These are phyloP conservation scores for Platanus orientalis DNA, from an alignment of 164 flowering plant species.

Conservation along the genomic window DNA sequence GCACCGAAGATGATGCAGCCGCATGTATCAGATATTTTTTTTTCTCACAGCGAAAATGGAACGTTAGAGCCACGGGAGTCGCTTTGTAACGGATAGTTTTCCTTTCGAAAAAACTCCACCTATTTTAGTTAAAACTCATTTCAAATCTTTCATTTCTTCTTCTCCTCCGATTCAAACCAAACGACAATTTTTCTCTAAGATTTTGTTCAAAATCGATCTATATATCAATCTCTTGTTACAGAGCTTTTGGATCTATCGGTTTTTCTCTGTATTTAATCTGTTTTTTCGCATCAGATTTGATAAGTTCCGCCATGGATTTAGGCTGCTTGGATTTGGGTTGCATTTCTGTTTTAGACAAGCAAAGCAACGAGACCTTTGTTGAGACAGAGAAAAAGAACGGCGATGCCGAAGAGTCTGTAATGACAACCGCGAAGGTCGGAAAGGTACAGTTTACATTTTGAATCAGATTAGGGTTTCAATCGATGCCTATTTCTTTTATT, in stretches of 20 bases:
- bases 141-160: conserved; percentile 5
- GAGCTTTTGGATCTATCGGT: not conserved
- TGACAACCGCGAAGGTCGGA: conserved; percentile 19
- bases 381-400: conserved; percentile 21
- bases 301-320: conserved; percentile 57
- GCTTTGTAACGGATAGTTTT: conserved; percentile 38
- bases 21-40: no score
- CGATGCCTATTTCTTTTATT: no score
- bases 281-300: not conserved
- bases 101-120: conserved; percentile 6
- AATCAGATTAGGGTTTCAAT: not conserved
- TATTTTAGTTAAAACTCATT: not conserved
- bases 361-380: conserved; percentile 6
- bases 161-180: no score
- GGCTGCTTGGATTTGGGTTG: conserved; percentile 61
- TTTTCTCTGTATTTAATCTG: not conserved
- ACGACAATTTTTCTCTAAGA: no score
- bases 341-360: conserved; percentile 27
- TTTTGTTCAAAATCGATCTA: no score
- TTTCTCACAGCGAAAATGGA: conserved; percentile 2
- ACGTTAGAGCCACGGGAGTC: conserved; percentile 19
- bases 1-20: no score
- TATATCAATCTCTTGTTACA: not conserved
- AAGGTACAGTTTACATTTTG: no score
- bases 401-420: conserved; percentile 11